Base-by-base conservation (phyloP, 805 yeast genomes). In the Saccharomycopsis fodiens region DNA sequence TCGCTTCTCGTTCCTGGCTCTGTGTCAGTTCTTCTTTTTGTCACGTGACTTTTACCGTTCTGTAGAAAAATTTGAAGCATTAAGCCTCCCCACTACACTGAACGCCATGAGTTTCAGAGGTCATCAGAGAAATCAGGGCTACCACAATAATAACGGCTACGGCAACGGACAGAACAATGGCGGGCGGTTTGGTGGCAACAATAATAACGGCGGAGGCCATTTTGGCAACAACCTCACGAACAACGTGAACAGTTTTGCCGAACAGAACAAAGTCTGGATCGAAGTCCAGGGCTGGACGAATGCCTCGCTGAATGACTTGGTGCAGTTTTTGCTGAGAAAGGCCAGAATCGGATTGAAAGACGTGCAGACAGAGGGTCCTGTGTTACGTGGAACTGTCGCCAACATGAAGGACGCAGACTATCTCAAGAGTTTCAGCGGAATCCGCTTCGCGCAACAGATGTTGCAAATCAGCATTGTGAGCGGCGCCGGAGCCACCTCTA, bases 231-330 rank as follows among this genome's bases (percentile, higher is more conserved):
- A 39, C n/a, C 36, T 47, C 32, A 42, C 42, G 13, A 41, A 36
- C 7, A 22, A 55, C 39, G 59, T 59, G 1, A 56, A 56, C 30
- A 55, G 57, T 25, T 47, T 38, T 37, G 45, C 37, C 4, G 47
- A 46, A 19, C 63, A 60, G 42, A 69, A 66, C 41, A 54, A 61
- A 29, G 67, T 76, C 3, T 67, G 72, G 2, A 72, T 87, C 8
- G 86, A 83, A 52, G 70, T 87, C 8, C 65, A 70, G 32, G 86
- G 88, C 38, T 88, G 96, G 96, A 79, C 82, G 49, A 85, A 86
- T 50, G 94, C 88, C 1, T 60, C 82, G 1, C 69, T 72, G 49
- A 78, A 73, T 16, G 95, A 87, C 48, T 68, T 87, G 48, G 68
- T 83, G 7, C 67, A 70, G 32, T 89, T 88, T 60, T 62, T 88